Conservation (phyloP, 257 asterid species). For the Rhazya stricta region DNA sequence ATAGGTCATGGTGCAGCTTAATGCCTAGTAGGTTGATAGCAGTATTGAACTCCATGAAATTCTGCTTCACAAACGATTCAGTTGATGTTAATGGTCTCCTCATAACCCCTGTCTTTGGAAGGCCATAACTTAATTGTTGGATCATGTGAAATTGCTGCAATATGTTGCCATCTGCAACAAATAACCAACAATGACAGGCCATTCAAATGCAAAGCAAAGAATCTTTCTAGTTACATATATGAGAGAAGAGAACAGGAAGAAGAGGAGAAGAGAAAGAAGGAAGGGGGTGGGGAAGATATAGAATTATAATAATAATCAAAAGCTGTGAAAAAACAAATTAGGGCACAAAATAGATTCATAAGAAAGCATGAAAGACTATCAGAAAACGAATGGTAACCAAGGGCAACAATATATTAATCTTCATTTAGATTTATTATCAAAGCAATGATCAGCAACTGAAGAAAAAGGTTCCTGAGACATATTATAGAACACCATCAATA, state of each 20-base stretch:
- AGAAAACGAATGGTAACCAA: not conserved
- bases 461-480: not conserved
- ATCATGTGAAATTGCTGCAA: constrained; percentile 77
- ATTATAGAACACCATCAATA: not conserved
- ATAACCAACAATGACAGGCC: not conserved
- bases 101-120: constrained; percentile 50
- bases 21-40: not conserved
- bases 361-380: too few relatives aligned
- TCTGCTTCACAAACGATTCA: constrained; percentile 12
- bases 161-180: constrained; percentile 64
- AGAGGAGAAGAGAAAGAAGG: not conserved
- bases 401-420: not conserved
- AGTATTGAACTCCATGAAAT: not conserved
- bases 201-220: not conserved
- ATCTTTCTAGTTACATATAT: too few relatives aligned
- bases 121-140: constrained; percentile 85
- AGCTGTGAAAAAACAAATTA: too few relatives aligned
- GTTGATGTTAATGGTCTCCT: constrained; percentile 60
- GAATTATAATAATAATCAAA: not conserved
- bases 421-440: not conserved
- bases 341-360: too few relatives aligned
- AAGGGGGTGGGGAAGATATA: too few relatives aligned
- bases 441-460: not conserved
- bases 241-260: not conserved
- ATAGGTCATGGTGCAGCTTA: not conserved